Base-by-base conservation (phyloP, 2,329 filamentous ascomycete genomes). In the Amesomyces nigricolor region DNA sequence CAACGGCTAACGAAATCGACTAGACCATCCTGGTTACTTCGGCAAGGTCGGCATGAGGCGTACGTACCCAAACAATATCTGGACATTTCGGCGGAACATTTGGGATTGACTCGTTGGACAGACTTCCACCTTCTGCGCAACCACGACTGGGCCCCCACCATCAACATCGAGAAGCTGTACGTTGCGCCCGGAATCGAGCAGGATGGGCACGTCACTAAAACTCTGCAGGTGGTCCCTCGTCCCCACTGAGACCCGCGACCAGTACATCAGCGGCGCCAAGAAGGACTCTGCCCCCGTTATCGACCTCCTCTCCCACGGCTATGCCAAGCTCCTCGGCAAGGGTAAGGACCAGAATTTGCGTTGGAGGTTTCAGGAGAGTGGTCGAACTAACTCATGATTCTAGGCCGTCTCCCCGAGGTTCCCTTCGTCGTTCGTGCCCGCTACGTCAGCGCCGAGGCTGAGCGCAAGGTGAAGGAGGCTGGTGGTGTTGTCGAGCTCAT, bases 241-340 rank as follows among this genome's bases (percentile, higher is more conserved):
- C 73, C 94, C 95, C 72, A 77, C 78, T 66, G 94, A 99, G 80
- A 86, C 89, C 75, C 92, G 95, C 71, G 91, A 96, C 48, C 86
- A 90, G 77, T 97, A 97, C 84, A 75, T 96, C 71, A 77, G 77
- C 70, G 85, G 88, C 75, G 73, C 75, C 66, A 89, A 90, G 79
- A 86, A 85, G 75, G 90, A 96, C 77, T 95, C 89, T 74, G 91
- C 92, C 63, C 94, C 94, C 73, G 94, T 99, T 72, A 86, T 99
- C 81, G 92, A 99, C 81, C 89, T 99, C 75, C 87, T 97, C 64
- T 83, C 91, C 69, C 87, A 96, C 76, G 94, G 95, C 69, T 99
- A 97, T 86, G 89, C 91, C 73, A 99, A 99, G 83, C 86, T 99
- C 67, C 88, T 99, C 73, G 95, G 94, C 75, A 99, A 99, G 86